These are phyloP conservation scores for Paragyromitra xinjiangensis DNA, from an alignment of 495 filamentous ascomycete genomes.

Conservation along the genomic window DNA sequence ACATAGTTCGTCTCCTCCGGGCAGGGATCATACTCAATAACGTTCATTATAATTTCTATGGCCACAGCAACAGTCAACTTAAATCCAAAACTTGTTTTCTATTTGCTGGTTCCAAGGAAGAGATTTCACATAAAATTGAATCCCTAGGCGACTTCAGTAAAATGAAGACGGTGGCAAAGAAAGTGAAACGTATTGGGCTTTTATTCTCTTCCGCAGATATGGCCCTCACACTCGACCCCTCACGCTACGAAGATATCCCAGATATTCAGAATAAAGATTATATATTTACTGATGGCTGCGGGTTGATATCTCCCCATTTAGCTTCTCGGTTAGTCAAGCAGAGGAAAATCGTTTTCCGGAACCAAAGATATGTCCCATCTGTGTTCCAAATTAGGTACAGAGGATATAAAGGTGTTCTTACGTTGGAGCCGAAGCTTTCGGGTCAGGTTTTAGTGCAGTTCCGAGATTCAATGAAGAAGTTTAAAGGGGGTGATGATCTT, in stretches of 20 bases:
- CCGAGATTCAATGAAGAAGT: slow-evolving; percentile 66
- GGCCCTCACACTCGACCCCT: slow-evolving; percentile 59
- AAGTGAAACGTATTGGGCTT: slow-evolving; percentile 64
- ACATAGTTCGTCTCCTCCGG: slow-evolving; percentile 59
- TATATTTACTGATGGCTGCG: slow-evolving; percentile 65
- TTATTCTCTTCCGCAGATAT: slow-evolving; percentile 63
- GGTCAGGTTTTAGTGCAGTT: slow-evolving; percentile 59
- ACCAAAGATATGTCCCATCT: slow-evolving; percentile 62
- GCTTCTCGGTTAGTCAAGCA: slow-evolving; percentile 59
- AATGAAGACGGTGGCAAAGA: slow-evolving; percentile 65
- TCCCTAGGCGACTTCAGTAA: slow-evolving; percentile 63
- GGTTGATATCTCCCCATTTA: slow-evolving; percentile 60
- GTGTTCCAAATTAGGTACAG: slow-evolving; percentile 65
- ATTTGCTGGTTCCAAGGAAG: slow-evolving; percentile 60
- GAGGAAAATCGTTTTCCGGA: slow-evolving; percentile 60
- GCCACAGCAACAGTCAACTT: slow-evolving; percentile 66
- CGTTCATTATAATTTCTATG: slow-evolving; percentile 63
- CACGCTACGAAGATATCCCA: slow-evolving; percentile 62
- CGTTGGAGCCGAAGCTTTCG: slow-evolving; percentile 60
- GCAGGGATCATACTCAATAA: slow-evolving; percentile 61
- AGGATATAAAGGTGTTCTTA: slow-evolving; percentile 66
- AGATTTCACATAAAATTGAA: slow-evolving; percentile 60
- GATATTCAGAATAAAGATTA: slow-evolving; percentile 62
- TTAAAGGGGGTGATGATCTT: slow-evolving; percentile 60
- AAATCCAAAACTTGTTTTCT: slow-evolving; percentile 64